Evolutionary conservation across 129 eudicot genomes (phyloP).

Genomic region (Ambrosia trifida): DNA sequence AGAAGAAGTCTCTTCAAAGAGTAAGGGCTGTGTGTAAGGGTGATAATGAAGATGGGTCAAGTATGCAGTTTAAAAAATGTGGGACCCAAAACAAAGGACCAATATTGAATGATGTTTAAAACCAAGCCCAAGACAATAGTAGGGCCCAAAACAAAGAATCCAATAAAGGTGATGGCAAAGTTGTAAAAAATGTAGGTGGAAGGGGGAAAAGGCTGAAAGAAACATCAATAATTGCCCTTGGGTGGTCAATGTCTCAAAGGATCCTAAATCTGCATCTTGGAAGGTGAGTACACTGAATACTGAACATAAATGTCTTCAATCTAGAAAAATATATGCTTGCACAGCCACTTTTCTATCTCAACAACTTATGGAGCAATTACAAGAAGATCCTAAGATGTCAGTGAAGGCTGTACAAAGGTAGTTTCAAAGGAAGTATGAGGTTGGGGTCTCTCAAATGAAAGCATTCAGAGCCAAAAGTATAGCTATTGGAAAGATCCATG

Average conservation of each 20-base stretch:
- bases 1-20: too few species aligned
- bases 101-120: too few species aligned
- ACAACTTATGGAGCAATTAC: background rate
- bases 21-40: too few species aligned
- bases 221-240: background rate
- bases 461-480: background rate
- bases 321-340: background rate
- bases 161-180: background rate
- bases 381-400: background rate
- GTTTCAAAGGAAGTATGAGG: background rate
- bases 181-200: background rate
- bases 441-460: background rate
- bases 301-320: background rate
- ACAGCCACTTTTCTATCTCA: background rate
- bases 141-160: background rate
- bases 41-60: too few species aligned
- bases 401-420: background rate
- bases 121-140: too few species aligned
- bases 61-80: too few species aligned
- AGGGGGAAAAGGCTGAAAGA: background rate
- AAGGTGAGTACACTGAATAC: background rate
- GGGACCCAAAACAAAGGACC: too few species aligned
- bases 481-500: background rate
- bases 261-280: background rate
- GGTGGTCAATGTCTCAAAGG: background rate